Conservation (phyloP, 179 eudicot genomes). For the Sideroxylon spinosum region DNA sequence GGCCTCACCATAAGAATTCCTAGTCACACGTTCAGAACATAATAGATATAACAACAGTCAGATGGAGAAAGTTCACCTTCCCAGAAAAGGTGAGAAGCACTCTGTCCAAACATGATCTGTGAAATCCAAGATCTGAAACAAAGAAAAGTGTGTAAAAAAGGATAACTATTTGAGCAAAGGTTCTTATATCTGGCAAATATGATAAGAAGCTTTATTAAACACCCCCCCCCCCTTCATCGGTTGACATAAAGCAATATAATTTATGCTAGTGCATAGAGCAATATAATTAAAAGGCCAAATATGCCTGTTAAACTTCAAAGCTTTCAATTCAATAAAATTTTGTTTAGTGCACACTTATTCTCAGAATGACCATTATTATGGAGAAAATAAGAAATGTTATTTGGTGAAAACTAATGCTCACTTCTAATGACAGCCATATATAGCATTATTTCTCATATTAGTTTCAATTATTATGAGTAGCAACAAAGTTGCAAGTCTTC, state of each 20-base stretch:
- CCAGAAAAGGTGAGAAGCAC: slow-evolving; percentile 66
- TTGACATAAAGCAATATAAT: not conserved
- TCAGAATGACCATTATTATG: no score
- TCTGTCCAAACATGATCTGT: slow-evolving; percentile 99
- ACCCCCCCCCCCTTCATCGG: not conserved
- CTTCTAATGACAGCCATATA: no score
- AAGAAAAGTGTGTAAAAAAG: slow-evolving; percentile 12
- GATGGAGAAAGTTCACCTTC: slow-evolving; percentile 51
- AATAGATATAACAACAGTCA: slow-evolving; percentile 4
- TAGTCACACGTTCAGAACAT: not conserved
- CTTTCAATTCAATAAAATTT: not conserved
- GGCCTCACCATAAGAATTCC: not conserved
- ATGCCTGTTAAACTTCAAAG: not conserved
- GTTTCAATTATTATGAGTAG: no score
- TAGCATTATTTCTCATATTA: no score
- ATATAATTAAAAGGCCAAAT: not conserved
- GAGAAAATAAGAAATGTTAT: no score
- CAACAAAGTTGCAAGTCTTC: no score
- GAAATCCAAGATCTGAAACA: slow-evolving; percentile 71
- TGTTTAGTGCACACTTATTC: no score
- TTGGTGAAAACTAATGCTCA: no score
- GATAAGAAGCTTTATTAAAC: no score
- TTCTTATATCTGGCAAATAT: not conserved
- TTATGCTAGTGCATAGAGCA: no score
- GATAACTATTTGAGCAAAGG: not conserved